Base-by-base conservation (phyloP, 1,284 basidiomycete genomes). In the Trametes versicolor region DNA sequence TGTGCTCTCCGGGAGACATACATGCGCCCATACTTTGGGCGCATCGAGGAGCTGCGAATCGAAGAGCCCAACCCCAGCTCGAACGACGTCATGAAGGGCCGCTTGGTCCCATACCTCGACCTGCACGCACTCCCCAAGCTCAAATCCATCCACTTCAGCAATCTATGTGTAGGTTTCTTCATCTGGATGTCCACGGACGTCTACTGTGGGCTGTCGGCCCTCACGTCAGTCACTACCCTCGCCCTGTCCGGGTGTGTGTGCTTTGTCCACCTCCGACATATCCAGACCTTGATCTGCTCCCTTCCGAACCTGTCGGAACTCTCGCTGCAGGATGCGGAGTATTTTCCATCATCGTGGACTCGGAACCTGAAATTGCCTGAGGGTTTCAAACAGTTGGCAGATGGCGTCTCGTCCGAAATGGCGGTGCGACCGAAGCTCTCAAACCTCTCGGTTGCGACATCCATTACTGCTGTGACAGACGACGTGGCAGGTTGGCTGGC, bases 11-110 rank as follows among this genome's bases (percentile, higher is more conserved):
- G 34, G 9, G 15, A 54, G 19, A 12, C 25, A 1, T 39, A 2
- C 21, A 60, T 63, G n/a, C n/a, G 21, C 2, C 61, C 57, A 0
- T 58, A 60, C 43, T 37, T 60, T 25, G 15, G 19, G 13, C 25
- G 12, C 19, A 32, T 58, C 32, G 4, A 37, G 2, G 41, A 60
- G 12, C 25, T 60, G 9, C 27, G 15, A 4, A 43, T 43, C 8
- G 41, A 17, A 17, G 41, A 43, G 41, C 41, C 41, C 41, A 13
- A 12, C 12, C 15, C 15, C n/a, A 7, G 6, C 15, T 13, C 19
- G 15, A 17, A 7, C 17, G 17, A 43, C 41, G 15, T 4, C 17
- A 32, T 32, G 29, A 32, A 32, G 29, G 29, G 29, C 29, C 41
- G 41, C 41, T 19, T 43, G 3, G 41, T n/a, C 17, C 41, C 41